phyloP scores from a whole-genome alignment of 2,329 filamentous ascomycete species.

The Xylariales sp. region DNA sequence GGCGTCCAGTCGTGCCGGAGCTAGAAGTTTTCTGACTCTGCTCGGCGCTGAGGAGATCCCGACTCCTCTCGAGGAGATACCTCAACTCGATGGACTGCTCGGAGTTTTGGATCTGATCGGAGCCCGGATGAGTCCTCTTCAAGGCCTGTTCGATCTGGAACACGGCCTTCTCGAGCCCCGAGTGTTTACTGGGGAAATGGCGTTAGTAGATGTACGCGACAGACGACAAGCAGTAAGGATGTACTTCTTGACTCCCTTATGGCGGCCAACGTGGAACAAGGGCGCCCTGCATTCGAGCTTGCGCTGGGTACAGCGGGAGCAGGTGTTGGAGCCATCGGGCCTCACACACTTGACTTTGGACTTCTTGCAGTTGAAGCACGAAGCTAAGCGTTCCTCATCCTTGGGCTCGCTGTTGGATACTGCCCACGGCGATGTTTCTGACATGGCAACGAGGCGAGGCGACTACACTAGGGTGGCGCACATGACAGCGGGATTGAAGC shows the following conservation, averaged over 20 bases:
- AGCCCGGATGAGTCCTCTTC: slow-evolving; percentile 62
- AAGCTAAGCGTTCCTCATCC: slow-evolving; percentile 49
- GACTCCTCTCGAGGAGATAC: slow-evolving; percentile 61
- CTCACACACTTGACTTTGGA: slow-evolving; percentile 52
- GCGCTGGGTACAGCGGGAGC: slow-evolving; percentile 49
- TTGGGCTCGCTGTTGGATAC: slow-evolving; percentile 22
- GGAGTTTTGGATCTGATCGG: slow-evolving; percentile 53
- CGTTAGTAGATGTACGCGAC: slow-evolving; percentile 31
- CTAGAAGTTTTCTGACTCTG: slow-evolving; percentile 39
- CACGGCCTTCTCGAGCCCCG: slow-evolving; percentile 78
- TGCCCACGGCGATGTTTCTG: slow-evolving; percentile 39
- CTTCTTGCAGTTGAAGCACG: slow-evolving; percentile 52
- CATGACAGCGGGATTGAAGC: slow-evolving; percentile 31
- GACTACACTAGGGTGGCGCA: slow-evolving; percentile 25
- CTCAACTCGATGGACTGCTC: slow-evolving; percentile 60
- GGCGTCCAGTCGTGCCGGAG: slow-evolving; percentile 39
- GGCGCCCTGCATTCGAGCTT: slow-evolving; percentile 71
- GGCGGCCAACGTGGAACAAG: slow-evolving; percentile 78
- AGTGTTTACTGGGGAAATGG: slow-evolving; percentile 71
- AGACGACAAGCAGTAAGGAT: slow-evolving; percentile 36
- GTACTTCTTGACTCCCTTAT: slow-evolving; percentile 82
- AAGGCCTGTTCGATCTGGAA: slow-evolving; percentile 79
- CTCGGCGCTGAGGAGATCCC: slow-evolving; percentile 52
- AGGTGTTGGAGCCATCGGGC: slow-evolving; percentile 46
- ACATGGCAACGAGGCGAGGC: slow-evolving; percentile 37